Evolutionary conservation across 352 stramenopile species (phyloP).

Genomic region (Globisporangium polare): DNA sequence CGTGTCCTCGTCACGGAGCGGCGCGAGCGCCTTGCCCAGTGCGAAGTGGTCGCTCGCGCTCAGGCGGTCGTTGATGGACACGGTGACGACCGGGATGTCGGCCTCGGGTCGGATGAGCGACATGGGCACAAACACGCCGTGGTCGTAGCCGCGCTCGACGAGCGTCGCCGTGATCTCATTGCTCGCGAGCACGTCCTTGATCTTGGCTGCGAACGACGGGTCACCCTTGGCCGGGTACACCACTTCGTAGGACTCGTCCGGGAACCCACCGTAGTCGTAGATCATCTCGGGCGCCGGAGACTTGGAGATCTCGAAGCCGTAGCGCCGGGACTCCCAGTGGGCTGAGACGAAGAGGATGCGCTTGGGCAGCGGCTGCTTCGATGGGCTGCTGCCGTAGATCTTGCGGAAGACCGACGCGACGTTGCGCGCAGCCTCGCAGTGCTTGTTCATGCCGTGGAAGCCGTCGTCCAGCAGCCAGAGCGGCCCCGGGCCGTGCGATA

Average conservation of each 20-base stretch:
- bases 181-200: slow-evolving; percentile 54
- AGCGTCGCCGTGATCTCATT: slow-evolving; percentile 47
- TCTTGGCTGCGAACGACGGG: slow-evolving; percentile 55
- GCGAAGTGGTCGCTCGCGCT: slow-evolving; percentile 36
- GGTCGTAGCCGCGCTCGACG: slow-evolving; percentile 76
- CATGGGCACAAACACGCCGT: slow-evolving; percentile 92
- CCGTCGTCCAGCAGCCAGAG: no score
- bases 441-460: slow-evolving; percentile 31
- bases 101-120: slow-evolving; percentile 85
- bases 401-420: slow-evolving; percentile 31
- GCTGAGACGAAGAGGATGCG: slow-evolving; percentile 83
- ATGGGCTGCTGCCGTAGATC: slow-evolving; percentile 35
- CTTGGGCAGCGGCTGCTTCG: slow-evolving; percentile 44
- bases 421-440: slow-evolving; percentile 22
- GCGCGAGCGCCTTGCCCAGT: slow-evolving; percentile 48
- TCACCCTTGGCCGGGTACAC: slow-evolving; percentile 77
- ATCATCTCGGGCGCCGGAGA: slow-evolving; percentile 52
- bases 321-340: slow-evolving; percentile 69
- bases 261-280: slow-evolving; percentile 92
- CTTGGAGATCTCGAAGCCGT: slow-evolving; percentile 40
- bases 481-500: no score
- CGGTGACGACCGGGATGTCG: slow-evolving; percentile 83
- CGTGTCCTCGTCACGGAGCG: slow-evolving; percentile 60
- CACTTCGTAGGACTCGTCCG: slow-evolving; percentile 78
- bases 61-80: slow-evolving; percentile 58